Conservation (phyloP, 2,329 filamentous ascomycete genomes). For the Venturia pyrina region DNA sequence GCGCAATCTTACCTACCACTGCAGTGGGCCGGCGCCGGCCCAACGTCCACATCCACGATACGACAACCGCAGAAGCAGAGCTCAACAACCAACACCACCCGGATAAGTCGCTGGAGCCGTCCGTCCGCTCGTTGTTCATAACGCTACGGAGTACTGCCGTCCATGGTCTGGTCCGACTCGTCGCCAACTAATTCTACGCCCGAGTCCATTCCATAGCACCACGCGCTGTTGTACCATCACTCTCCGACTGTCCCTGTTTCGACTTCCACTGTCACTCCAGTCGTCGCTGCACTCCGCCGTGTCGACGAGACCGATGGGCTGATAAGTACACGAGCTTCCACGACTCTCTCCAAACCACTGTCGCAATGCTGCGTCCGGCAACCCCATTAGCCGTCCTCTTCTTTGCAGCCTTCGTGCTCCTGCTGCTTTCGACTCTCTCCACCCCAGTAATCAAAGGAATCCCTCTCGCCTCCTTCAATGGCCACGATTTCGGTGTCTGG, state of each 20-base stretch:
- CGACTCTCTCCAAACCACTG: neutral
- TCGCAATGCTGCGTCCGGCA: constrained; percentile 75
- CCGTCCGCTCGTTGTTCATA: neutral
- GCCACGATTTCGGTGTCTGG: constrained; percentile 83
- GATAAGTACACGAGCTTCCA: neutral
- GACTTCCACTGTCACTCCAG: neutral
- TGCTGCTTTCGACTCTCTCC: constrained; percentile 81
- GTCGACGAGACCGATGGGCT: neutral
- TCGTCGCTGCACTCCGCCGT: constrained; percentile 1
- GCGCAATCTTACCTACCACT: neutral
- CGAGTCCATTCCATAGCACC: neutral
- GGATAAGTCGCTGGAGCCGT: neutral
- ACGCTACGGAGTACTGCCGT: neutral
- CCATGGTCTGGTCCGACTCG: neutral
- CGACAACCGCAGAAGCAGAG: too few relatives aligned
- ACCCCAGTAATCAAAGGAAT: constrained; percentile 81
- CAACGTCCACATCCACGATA: too few relatives aligned
- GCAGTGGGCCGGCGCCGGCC: too few relatives aligned
- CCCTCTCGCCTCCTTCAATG: constrained; percentile 66
- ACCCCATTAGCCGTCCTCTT: constrained; percentile 84
- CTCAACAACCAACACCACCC: neutral
- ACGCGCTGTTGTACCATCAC: neutral
- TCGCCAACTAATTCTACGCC: neutral
- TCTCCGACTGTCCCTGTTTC: neutral
- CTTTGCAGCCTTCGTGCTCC: constrained; percentile 71